Percentiles rank a stretch among this genome's conserved stretches.
phyloP scores from a whole-genome alignment of 176 grass and related monocot species.

The Phyllostachys edulis region DNA sequence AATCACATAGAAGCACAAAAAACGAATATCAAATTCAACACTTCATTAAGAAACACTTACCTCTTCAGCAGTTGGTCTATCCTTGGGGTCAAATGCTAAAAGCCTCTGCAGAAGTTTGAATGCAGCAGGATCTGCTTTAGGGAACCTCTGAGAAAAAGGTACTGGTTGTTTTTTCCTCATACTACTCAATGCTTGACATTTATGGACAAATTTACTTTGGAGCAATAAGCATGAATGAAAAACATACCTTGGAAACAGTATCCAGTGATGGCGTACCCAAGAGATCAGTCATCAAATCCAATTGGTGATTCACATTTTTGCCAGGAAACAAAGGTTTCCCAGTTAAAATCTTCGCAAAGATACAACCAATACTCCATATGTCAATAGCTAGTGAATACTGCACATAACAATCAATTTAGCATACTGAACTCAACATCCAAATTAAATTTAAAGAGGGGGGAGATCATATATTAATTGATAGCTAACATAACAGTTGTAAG shows the following conservation, averaged over 20 bases:
- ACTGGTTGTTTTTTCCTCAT: constrained; percentile 82
- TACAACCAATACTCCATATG: constrained; percentile 99
- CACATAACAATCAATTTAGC: constrained; percentile 44
- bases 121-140: constrained; percentile 83
- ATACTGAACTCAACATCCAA: constrained; percentile 12
- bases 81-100: constrained; percentile 93
- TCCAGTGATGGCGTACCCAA: constrained; percentile 82
- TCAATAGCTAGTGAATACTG: constrained; percentile 99
- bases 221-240: constrained; percentile 21
- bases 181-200: constrained; percentile 47
- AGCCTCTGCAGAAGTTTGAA: constrained; percentile 83
- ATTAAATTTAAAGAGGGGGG: not conserved
- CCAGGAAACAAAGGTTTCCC: constrained; percentile 99
- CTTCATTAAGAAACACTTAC: constrained; percentile 32
- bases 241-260: constrained; percentile 78
- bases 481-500: constrained; percentile 9
- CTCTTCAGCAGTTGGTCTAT: constrained; percentile 92
- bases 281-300: constrained; percentile 99
- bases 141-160: constrained; percentile 83
- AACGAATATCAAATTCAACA: not conserved
- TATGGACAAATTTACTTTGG: constrained; percentile 22
- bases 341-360: constrained; percentile 91
- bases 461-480: constrained; percentile 20
- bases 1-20: not conserved
- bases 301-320: constrained; percentile 98